Evolutionary conservation across 1,139 yeast genomes (phyloP).

Genomic region (Hyphopichia buzzinii): DNA sequence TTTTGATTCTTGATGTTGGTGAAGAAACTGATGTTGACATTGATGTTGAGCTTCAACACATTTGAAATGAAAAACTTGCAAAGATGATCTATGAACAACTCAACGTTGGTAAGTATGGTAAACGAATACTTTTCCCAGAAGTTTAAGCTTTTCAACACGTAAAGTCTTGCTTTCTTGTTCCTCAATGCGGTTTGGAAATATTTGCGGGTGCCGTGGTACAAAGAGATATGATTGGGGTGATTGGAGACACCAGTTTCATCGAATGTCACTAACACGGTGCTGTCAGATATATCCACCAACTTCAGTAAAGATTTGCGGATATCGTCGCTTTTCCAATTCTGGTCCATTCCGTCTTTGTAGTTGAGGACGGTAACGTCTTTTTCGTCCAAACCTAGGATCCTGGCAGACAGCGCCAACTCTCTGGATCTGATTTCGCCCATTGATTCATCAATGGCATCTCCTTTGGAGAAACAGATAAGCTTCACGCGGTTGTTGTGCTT

Average conservation of each 20-base stretch:
- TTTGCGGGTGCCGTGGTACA: constrained; percentile 52
- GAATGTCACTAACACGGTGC: constrained; percentile 65
- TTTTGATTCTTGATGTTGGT: constrained; percentile 12
- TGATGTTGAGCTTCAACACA: constrained; percentile 36
- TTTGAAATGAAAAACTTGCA: constrained; percentile 30
- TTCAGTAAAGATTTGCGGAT: constrained; percentile 30
- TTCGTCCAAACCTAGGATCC: constrained; percentile 52
- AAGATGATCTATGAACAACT: constrained; percentile 35
- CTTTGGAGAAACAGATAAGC: constrained; percentile 73
- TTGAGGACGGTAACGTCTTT: constrained; percentile 45
- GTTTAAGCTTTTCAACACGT: constrained; percentile 44
- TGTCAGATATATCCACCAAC: constrained; percentile 13
- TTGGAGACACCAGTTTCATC: constrained; percentile 80
- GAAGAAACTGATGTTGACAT: constrained; percentile 43
- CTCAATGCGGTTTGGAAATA: constrained; percentile 16
- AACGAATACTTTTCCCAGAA: constrained; percentile 53
- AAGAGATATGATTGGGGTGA: constrained; percentile 81
- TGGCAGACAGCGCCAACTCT: constrained; percentile 61
- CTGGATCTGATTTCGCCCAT: constrained; percentile 59
- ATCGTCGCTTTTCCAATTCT: constrained; percentile 57
- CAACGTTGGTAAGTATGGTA: constrained; percentile 46
- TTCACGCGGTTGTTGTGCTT: constrained; percentile 51
- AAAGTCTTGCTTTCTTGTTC: constrained; percentile 21
- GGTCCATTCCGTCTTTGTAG: constrained; percentile 71
- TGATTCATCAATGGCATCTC: constrained; percentile 64